Base-by-base conservation (phyloP, 2,329 filamentous ascomycete genomes). In the Trichoderma sp. region DNA sequence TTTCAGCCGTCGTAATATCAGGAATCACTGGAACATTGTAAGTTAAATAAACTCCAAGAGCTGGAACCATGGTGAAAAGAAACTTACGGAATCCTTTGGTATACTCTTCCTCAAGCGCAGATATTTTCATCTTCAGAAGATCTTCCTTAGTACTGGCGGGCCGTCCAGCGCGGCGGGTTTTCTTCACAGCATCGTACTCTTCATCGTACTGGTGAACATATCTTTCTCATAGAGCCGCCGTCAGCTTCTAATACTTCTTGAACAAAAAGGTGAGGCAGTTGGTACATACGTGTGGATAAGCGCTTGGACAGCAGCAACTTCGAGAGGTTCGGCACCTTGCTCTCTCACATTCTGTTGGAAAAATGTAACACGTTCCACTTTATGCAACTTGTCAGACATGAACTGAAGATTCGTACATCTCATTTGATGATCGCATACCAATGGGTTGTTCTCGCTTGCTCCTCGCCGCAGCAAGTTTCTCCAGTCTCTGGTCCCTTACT, bases 401-500 rank as follows among this genome's bases (percentile, higher is more conserved):
- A 15, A 43, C n/a, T n/a, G n/a, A 7, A 4, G 6, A 23, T 12
- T 68, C 57, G 17, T 59, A 17, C 4, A 47, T 36, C 12, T 50
- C 15, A 30, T 34, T 32, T 7, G 3, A 4, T n/a, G 55, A 3
- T 28, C 30, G 6, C 34, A 87, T 83, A 96, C 94, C 81, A 77
- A 93, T 88, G 26, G 91, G 90, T 78, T 91, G 88, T 79, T 97
- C 93, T 74, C 88, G 89, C 81, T 92, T 96, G 76, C 88, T 87
- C 77, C 93, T 88, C 47, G 90, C 85, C n/a, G 88, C 83, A 26
- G 90, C 88, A 70, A 95, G 84, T 79, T 91, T 92, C 75, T 90
- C 89, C 43, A 99, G 86, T 79, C 93, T 93, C 77, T 96, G 91
- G 78, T 98, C 95, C 81, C 96, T 88, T 74, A 91, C 88, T 73